phyloP scores from a whole-genome alignment of 768 basidiomycete genomes.

The Kwoniella pini region DNA sequence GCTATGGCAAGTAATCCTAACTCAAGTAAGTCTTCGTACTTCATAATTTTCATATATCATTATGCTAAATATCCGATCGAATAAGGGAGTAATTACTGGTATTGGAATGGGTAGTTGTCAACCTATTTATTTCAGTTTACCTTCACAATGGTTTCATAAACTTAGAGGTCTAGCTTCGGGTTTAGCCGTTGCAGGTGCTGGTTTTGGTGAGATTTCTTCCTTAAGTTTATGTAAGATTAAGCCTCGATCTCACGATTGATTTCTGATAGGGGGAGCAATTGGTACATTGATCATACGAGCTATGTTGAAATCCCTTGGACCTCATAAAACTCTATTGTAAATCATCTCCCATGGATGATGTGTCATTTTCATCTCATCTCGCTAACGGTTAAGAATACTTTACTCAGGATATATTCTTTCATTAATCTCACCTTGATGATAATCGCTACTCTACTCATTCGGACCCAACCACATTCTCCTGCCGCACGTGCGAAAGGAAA shows the following conservation, averaged over 20 bases:
- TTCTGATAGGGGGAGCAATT: constrained; percentile 26
- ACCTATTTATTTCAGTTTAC: constrained; percentile 44
- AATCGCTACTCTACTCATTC: constrained; percentile 23
- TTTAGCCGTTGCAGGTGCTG: constrained; percentile 38
- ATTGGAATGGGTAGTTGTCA: constrained; percentile 26
- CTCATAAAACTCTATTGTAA: constrained; percentile 38
- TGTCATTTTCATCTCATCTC: too few relatives aligned
- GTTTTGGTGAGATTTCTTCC: constrained; percentile 22
- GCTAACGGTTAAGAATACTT: background rate
- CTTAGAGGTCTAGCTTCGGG: constrained; percentile 41
- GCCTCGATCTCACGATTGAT: background rate
- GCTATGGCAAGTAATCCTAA: constrained; percentile 31
- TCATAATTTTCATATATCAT: too few relatives aligned
- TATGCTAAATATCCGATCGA: too few relatives aligned
- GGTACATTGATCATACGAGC: constrained; percentile 31
- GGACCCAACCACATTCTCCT: constrained; percentile 27
- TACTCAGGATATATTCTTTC: constrained; percentile 28
- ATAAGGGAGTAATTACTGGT: constrained; percentile 22
- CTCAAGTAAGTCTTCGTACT: constrained; percentile 17
- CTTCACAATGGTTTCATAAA: constrained; percentile 45
- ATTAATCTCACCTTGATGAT: constrained; percentile 17
- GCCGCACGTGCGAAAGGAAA: constrained; percentile 27
- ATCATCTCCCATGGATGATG: too few relatives aligned
- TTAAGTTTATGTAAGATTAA: background rate
- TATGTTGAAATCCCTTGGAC: constrained; percentile 33